Evolutionary conservation across 768 basidiomycete species (phyloP), one percentile per base, ranked within the genome.

Genomic region (Cystobasidium tubakii): DNA sequence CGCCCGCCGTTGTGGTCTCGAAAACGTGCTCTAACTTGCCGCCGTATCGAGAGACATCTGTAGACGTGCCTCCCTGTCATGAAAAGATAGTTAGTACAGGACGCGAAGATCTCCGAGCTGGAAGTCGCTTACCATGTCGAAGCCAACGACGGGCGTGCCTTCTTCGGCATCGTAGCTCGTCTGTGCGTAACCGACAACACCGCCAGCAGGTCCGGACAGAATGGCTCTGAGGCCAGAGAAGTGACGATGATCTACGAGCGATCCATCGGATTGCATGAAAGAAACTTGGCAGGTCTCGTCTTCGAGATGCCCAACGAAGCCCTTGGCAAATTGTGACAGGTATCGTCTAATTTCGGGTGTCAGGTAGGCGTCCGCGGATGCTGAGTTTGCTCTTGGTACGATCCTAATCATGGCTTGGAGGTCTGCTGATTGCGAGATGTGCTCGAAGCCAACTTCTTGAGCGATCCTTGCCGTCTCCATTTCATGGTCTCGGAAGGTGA

Each of bases 201-300:
- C 94, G 1, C 94, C 94, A 0, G 94, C 95, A 0, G 94, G 95
- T 1, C 82, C 82, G 27, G 57, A 92, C 43, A 96, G 82, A 76
- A 97, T 94, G 76, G 90, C 91, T 84, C 93, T 93, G 77, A 98
- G 82, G 0, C 94, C 95, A 0, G 91, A 91, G 81, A 98, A 97
- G 78, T 90, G 89, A 73, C 86, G 81, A 15, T 89, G 81, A 79
- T 91, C 89, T 25, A 92, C 82, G 9, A 94, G 82, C 6, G 90
- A 90, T 2, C 92, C 95, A 78, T 98, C 94, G 69, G 89, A 91
- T 43, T 89, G 89, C 95, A 97, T 98, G 79, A 97, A 97, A 79
- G 94, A 92, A 42, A 96, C 92, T 1, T 90, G 83, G 15, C 42
- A 63, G 25, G 34, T 39, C 72, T 57, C 50, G 29, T 23, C 84